These are phyloP conservation scores for Mycena haematopus DNA, from an alignment of 768 basidiomycete species.

Conservation along the genomic window DNA sequence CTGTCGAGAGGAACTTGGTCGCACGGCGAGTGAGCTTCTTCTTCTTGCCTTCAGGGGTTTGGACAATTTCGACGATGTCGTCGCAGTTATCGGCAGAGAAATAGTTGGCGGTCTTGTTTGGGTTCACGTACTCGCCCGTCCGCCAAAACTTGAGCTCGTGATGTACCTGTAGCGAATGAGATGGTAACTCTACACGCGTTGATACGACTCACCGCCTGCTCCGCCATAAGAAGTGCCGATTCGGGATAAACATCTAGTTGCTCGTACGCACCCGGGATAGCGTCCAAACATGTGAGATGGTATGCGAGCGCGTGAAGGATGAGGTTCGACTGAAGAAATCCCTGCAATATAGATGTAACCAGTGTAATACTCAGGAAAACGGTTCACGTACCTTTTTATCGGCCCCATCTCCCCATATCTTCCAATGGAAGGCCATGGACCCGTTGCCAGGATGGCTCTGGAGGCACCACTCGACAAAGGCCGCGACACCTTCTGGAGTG, in stretches of 20 bases:
- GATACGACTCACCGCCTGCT: background rate
- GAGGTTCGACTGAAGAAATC: background rate
- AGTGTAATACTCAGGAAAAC: background rate
- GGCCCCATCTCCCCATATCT: slow-evolving; percentile 1
- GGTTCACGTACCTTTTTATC: slow-evolving; percentile 3
- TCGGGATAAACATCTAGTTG: background rate
- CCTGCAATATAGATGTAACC: background rate
- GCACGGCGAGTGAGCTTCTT: slow-evolving; percentile 2
- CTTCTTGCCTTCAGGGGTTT: background rate
- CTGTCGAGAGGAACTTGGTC: slow-evolving; percentile 6
- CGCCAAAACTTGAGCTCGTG: slow-evolving; percentile 11
- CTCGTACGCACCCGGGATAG: background rate
- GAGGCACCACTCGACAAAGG: slow-evolving; percentile 1
- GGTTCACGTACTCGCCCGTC: slow-evolving; percentile 3
- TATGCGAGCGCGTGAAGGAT: background rate
- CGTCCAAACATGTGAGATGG: background rate
- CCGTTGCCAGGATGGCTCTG: background rate
- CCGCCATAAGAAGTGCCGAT: background rate
- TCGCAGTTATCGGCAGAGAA: slow-evolving; percentile 17
- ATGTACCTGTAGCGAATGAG: background rate
- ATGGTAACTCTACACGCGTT: too few species aligned
- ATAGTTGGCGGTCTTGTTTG: background rate
- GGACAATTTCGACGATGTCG: background rate
- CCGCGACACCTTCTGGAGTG: background rate
- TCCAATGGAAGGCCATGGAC: slow-evolving; percentile 3